These are phyloP conservation scores for Nemania sp. DNA, from an alignment of 2,329 filamentous ascomycete genomes.

Conservation along the genomic window DNA sequence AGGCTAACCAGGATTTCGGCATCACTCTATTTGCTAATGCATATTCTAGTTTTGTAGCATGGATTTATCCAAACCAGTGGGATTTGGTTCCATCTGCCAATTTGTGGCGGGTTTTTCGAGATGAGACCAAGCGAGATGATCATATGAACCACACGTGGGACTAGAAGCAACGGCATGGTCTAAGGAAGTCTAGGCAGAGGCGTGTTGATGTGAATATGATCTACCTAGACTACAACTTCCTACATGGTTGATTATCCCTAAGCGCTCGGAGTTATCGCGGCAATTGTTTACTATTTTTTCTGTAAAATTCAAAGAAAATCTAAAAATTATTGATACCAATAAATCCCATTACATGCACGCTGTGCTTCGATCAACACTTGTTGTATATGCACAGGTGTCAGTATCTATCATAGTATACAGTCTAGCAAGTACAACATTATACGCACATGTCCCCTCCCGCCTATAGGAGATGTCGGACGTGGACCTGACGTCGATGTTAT, in stretches of 20 bases:
- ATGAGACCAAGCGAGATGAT: slow-evolving; percentile 41
- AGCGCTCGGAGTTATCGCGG: slow-evolving; percentile 9
- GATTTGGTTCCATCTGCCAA: slow-evolving; percentile 12
- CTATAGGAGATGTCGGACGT: background rate
- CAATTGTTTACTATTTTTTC: slow-evolving; percentile 24
- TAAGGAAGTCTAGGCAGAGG: slow-evolving; percentile 1
- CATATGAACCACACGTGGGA: slow-evolving; percentile 36
- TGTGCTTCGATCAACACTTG: background rate
- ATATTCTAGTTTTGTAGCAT: slow-evolving; percentile 31
- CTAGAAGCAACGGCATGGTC: slow-evolving; percentile 1
- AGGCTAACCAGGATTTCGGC: slow-evolving; percentile 13
- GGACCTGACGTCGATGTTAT: too few species aligned
- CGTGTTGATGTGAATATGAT: slow-evolving; percentile 6
- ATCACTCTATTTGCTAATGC: slow-evolving; percentile 35
- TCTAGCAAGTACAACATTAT: slow-evolving; percentile 10
- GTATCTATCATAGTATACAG: slow-evolving; percentile 6
- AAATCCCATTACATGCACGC: background rate
- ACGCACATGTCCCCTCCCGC: too few species aligned
- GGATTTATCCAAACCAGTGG: slow-evolving; percentile 15
- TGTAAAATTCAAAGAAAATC: slow-evolving; percentile 23
- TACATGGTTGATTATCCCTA: slow-evolving; percentile 6
- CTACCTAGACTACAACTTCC: slow-evolving; percentile 31
- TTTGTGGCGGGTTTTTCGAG: slow-evolving; percentile 31
- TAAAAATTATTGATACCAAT: background rate
- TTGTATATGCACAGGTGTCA: background rate